Conservation (phyloP, 495 filamentous ascomycete species). For the Aspergillus baeticus region DNA sequence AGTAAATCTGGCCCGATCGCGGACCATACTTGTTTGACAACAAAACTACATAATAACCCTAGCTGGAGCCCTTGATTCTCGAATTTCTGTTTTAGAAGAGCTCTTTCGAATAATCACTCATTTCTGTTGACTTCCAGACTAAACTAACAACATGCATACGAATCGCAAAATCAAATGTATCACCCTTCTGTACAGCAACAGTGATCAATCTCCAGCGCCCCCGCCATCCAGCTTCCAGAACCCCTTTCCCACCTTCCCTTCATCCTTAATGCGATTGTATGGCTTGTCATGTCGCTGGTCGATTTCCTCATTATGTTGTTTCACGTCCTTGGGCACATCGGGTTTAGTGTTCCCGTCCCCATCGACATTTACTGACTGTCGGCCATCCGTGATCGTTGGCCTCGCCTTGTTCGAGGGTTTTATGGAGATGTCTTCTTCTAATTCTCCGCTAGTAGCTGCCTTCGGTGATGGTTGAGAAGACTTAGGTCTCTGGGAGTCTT, state of each 20-base stretch:
- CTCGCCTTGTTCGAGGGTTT: conserved; percentile 37
- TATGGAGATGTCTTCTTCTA: background rate
- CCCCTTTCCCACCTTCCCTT: conserved; percentile 29
- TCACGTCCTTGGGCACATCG: conserved; percentile 39
- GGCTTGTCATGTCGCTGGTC: conserved; percentile 34
- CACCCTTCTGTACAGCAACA: background rate
- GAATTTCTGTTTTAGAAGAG: no score
- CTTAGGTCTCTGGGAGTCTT: conserved; percentile 1
- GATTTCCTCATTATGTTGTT: conserved; percentile 39
- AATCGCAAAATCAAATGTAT: no score
- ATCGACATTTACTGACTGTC: conserved; percentile 33
- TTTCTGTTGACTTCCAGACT: no score
- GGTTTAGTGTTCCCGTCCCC: conserved; percentile 24
- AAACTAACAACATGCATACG: background rate
- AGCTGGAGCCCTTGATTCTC: no score
- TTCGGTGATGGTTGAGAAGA: conserved; percentile 2
- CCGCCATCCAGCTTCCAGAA: conserved; percentile 15
- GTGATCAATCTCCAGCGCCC: background rate
- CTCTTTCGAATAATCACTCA: background rate
- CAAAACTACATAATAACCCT: no score
- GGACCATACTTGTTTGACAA: no score
- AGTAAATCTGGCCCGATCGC: conserved; percentile 11
- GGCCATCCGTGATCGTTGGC: conserved; percentile 35
- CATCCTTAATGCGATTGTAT: conserved; percentile 39
- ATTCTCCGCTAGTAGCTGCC: background rate